Evolutionary conservation across 2,329 filamentous ascomycete species (phyloP).

Genomic region (Sporothrix pallida): DNA sequence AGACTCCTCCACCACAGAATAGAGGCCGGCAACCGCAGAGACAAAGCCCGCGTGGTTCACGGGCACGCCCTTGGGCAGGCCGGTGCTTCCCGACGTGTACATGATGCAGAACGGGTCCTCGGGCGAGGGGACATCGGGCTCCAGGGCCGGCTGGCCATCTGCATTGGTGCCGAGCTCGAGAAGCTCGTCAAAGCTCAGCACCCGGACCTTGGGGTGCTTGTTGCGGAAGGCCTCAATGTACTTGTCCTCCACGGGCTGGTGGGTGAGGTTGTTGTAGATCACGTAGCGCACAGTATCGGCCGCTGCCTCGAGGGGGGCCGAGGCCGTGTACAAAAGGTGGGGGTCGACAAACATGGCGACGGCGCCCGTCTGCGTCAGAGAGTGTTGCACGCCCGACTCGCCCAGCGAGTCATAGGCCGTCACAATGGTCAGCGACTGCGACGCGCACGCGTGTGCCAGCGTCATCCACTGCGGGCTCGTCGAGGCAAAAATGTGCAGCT

Average conservation of each 20-base stretch:
- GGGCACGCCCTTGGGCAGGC: conserved; percentile 85
- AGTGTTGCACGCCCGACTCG: conserved; percentile 82
- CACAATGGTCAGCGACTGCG: conserved; percentile 89
- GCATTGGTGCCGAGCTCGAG: conserved; percentile 64
- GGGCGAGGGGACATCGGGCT: conserved; percentile 72
- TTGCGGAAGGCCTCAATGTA: conserved; percentile 63
- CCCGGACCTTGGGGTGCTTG: conserved; percentile 59
- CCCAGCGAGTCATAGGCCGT: conserved; percentile 95
- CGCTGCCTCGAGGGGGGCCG: conserved; percentile 61
- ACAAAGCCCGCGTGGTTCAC: conserved; percentile 81
- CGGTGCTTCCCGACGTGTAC: conserved; percentile 89
- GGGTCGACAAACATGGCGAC: conserved; percentile 88
- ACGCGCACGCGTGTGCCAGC: conserved; percentile 75
- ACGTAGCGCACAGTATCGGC: conserved; percentile 62
- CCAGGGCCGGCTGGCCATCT: conserved; percentile 67
- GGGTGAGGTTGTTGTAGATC: conserved; percentile 65
- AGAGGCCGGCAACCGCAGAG: conserved; percentile 82
- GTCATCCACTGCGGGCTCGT: conserved; percentile 86
- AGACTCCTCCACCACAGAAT: conserved; percentile 75
- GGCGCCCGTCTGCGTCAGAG: conserved; percentile 78
- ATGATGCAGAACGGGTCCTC: conserved; percentile 83
- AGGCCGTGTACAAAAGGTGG: conserved; percentile 69
- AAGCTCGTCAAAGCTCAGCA: conserved; percentile 63
- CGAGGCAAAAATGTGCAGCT: conserved; percentile 81
- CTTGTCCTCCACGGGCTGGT: conserved; percentile 57